Percentiles rank a stretch among this genome's conserved stretches.
These are phyloP conservation scores for Tricladium varicosporioides DNA, from an alignment of 2,329 filamentous ascomycete genomes.

Conservation along the genomic window DNA sequence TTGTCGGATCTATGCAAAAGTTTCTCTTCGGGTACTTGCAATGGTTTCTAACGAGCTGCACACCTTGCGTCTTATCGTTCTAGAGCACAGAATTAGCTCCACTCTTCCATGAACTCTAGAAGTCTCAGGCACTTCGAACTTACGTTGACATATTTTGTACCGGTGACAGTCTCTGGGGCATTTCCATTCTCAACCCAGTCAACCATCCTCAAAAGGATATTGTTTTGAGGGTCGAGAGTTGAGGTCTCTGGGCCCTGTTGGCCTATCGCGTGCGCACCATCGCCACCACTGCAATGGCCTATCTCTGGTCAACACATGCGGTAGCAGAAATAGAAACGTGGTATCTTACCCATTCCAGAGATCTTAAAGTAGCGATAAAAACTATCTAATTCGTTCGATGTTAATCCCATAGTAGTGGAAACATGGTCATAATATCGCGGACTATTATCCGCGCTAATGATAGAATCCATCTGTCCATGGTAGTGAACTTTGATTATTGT, in stretches of 20 bases:
- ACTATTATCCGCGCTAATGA: conserved; percentile 43
- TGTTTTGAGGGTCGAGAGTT: conserved; percentile 38
- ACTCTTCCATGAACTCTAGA: not conserved
- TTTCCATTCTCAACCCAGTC: conserved; percentile 44
- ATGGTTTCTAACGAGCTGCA: conserved; percentile 22
- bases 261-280: conserved; percentile 40
- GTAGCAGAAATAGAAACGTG: too few relatives aligned
- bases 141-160: conserved; percentile 24
- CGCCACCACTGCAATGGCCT: conserved; percentile 47
- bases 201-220: conserved; percentile 46
- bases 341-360: conserved; percentile 40
- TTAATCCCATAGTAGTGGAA: conserved; percentile 38
- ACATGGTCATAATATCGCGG: conserved; percentile 43
- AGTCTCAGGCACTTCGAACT: not conserved
- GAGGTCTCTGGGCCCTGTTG: conserved; percentile 24
- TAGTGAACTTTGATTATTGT: conserved; percentile 9
- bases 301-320: too few relatives aligned
- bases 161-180: conserved; percentile 37
- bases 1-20: conserved; percentile 15
- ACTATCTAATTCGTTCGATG: conserved; percentile 36
- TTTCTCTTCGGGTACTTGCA: conserved; percentile 27
- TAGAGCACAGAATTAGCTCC: conserved; percentile 19
- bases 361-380: conserved; percentile 51
- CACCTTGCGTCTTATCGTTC: conserved; percentile 15
- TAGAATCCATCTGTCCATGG: conserved; percentile 20